phyloP scores from a whole-genome alignment of 2,329 filamentous ascomycete genomes.

The Colletotrichum limetticola region DNA sequence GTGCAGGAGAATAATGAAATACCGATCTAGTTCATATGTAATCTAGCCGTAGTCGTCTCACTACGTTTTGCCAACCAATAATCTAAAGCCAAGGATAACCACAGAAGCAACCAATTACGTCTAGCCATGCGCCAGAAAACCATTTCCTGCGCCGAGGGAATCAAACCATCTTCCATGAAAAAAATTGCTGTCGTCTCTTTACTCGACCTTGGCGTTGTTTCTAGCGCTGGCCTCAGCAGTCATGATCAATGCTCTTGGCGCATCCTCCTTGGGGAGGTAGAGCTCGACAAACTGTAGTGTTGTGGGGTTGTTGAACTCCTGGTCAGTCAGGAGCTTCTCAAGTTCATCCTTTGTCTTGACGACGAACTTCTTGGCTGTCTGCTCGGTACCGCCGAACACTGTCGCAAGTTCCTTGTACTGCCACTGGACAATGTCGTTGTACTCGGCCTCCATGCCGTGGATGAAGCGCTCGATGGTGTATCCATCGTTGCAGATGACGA shows the following conservation, averaged over 20 bases:
- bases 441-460: slow-evolving; percentile 81
- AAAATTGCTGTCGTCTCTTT: background rate
- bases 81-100: background rate
- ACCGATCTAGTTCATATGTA: background rate
- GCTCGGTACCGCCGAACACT: slow-evolving; percentile 71
- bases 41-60: background rate
- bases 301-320: slow-evolving; percentile 68
- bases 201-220: slow-evolving; percentile 66
- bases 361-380: slow-evolving; percentile 70
- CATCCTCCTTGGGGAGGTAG: slow-evolving; percentile 83
- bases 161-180: background rate
- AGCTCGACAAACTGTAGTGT: slow-evolving; percentile 80
- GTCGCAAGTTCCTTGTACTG: slow-evolving; percentile 74
- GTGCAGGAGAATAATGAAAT: background rate
- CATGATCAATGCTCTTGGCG: slow-evolving; percentile 74
- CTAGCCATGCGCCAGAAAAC: background rate
- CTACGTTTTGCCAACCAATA: background rate
- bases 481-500: slow-evolving; percentile 88
- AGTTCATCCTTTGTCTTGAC: slow-evolving; percentile 78
- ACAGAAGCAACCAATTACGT: background rate
- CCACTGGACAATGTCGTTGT: slow-evolving; percentile 87
- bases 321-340: slow-evolving; percentile 70
- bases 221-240: slow-evolving; percentile 78
- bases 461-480: slow-evolving; percentile 92
- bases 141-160: background rate